A percentile compares a stretch with the other conserved stretches of the same genome.
Evolutionary conservation across 73 alveolate genomes (phyloP).

Genomic region (Paramecium bursaria): DNA sequence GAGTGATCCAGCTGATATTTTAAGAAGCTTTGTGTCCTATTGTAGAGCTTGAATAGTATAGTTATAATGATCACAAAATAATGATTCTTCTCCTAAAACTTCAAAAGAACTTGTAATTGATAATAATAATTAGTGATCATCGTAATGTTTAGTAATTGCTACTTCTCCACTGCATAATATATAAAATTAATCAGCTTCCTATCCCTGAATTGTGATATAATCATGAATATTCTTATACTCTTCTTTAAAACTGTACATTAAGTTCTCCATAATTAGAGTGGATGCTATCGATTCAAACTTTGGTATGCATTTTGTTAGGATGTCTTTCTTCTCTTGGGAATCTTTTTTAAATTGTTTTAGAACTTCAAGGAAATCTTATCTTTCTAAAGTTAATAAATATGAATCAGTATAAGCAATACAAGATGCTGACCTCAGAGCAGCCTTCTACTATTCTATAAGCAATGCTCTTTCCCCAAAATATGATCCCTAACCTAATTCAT

Average conservation of each 20-base stretch:
- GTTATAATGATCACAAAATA: slow-evolving; percentile 1
- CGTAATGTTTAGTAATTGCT: neutral
- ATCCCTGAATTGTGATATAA: slow-evolving; percentile 7
- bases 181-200: slow-evolving; percentile 1
- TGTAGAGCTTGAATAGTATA: slow-evolving; percentile 1
- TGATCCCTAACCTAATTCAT: slow-evolving; percentile 18
- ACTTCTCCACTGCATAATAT: slow-evolving; percentile 41
- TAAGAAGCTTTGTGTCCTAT: neutral
- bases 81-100: slow-evolving; percentile 48
- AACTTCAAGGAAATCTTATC: slow-evolving; percentile 46
- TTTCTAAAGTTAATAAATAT: slow-evolving; percentile 30
- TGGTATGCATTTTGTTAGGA: neutral
- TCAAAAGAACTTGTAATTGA: neutral
- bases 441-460: neutral
- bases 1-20: too few relatives aligned
- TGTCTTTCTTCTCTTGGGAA: slow-evolving; percentile 18
- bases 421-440: slow-evolving; percentile 22
- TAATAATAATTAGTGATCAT: slow-evolving; percentile 3
- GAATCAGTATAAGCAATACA: slow-evolving; percentile 28
- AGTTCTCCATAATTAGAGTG: neutral
- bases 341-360: slow-evolving; percentile 35
- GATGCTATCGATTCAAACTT: slow-evolving; percentile 5
- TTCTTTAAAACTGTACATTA: slow-evolving; percentile 54
- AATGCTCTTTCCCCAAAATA: slow-evolving; percentile 58
- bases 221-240: neutral